Base-by-base conservation (phyloP, 495 filamentous ascomycete species). In the Penicillium turbatum region DNA sequence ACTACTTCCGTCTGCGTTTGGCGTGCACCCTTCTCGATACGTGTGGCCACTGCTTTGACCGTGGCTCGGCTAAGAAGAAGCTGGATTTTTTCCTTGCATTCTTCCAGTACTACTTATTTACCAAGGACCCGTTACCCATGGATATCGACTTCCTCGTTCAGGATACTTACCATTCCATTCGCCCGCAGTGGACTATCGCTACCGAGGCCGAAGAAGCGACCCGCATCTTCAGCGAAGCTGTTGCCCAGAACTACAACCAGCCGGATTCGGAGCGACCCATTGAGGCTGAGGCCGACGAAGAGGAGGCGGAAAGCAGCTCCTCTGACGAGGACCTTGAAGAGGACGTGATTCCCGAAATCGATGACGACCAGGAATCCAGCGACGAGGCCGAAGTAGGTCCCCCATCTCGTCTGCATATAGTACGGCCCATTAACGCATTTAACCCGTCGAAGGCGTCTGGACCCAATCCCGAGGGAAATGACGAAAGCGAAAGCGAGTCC, bases 71-170 rank as follows among this genome's bases (percentile, higher is more conserved):
- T 0, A 93, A 91, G 65, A 97, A 96, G 77, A 99, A 97, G 74
- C 81, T 99, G 13, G 93, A 99, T 64, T 97, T 96, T 71, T 99
- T 97, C 76, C 79, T 99, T 46, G 92, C 87, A 0, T 99, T 97
- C 72, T 90, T 97, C 67, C 93, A 92, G 82, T 97, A 96, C 65
- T 99, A 99, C 75, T 86, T 96, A 54, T 83, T 86, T 61, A 88
- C 87, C n/a, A 99, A 99, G 69, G 88, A 95, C 10, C 79, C 88
- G 2, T 67, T 96, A 37, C 95, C 93, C 2, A 96, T 97, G 90
- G 93, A 97, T 62, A 86, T 97, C 47, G 93, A 99, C 56, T 99
- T 97, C 71, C 85, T 96, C 37, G 82, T 97, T 24, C 93, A 97
- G 65, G 93, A 99, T 69, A 92, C 88, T 1, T 97, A 86, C 68